These are phyloP conservation scores for Platismatia glauca DNA, from an alignment of 495 filamentous ascomycete species.

Conservation along the genomic window DNA sequence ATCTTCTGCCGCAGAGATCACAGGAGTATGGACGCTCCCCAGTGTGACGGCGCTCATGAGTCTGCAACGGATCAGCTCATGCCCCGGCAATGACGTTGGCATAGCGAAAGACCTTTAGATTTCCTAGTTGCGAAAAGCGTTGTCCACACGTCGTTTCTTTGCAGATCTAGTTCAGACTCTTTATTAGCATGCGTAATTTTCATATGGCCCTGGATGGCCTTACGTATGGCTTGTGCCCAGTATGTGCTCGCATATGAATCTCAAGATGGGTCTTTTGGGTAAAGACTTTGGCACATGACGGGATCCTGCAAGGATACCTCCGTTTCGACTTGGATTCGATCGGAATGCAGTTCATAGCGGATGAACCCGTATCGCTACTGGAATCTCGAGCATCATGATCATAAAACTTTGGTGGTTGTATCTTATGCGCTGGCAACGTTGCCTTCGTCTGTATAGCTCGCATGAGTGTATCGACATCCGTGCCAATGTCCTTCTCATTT, in stretches of 20 bases:
- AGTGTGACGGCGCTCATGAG: slow-evolving; percentile 77
- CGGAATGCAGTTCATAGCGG: slow-evolving; percentile 22
- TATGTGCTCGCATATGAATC: slow-evolving; percentile 84
- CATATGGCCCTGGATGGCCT: slow-evolving; percentile 30
- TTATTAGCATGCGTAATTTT: slow-evolving; percentile 14
- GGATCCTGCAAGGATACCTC: slow-evolving; percentile 66
- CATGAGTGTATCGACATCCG: slow-evolving; percentile 84
- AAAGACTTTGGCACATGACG: slow-evolving; percentile 73
- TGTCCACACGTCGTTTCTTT: slow-evolving; percentile 65
- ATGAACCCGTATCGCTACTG: slow-evolving; percentile 23
- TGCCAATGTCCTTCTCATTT: slow-evolving; percentile 36
- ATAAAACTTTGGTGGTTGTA: slow-evolving; percentile 25
- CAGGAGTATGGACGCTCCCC: slow-evolving; percentile 83
- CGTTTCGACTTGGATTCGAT: slow-evolving; percentile 30
- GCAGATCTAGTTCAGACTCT: slow-evolving; percentile 48
- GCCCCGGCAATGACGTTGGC: background rate
- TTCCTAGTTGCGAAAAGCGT: slow-evolving; percentile 80
- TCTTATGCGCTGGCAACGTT: slow-evolving; percentile 32
- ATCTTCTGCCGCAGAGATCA: slow-evolving; percentile 69
- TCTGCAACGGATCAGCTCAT: slow-evolving; percentile 39
- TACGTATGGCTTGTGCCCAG: slow-evolving; percentile 86
- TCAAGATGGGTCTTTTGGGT: slow-evolving; percentile 90
- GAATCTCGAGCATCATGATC: slow-evolving; percentile 12
- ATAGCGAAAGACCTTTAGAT: slow-evolving; percentile 59
- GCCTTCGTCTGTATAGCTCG: slow-evolving; percentile 76